Conservation (phyloP, 2,329 filamentous ascomycete species). For the Microcyclosporella mali region DNA sequence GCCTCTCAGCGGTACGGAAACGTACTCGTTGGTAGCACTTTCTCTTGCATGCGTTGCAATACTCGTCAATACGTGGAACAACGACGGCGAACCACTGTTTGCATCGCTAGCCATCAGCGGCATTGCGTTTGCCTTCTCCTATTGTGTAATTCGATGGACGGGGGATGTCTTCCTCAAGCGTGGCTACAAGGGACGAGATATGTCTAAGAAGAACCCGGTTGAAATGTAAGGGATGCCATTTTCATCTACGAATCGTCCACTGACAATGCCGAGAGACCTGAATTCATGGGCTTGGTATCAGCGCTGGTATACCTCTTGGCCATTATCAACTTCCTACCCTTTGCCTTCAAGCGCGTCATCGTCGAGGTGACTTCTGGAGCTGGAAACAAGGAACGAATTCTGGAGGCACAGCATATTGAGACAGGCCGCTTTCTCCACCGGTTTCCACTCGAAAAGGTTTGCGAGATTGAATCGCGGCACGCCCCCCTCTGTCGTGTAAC, state of each 20-base stretch:
- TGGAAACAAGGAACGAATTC: constrained; percentile 80
- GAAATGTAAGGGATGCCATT: constrained; percentile 57
- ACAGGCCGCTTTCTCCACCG: constrained; percentile 79
- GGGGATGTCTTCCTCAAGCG: constrained; percentile 82
- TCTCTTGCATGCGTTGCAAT: constrained; percentile 64
- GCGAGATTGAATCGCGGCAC: constrained; percentile 6
- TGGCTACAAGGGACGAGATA: constrained; percentile 82
- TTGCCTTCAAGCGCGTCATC: constrained; percentile 97
- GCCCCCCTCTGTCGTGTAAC: constrained; percentile 44
- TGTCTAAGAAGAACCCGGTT: constrained; percentile 67
- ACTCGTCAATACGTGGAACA: constrained; percentile 73
- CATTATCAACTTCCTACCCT: constrained; percentile 88
- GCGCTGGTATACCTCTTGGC: constrained; percentile 86
- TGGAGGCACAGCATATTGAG: constrained; percentile 67
- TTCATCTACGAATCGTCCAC: constrained; percentile 1
- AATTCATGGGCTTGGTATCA: constrained; percentile 92
- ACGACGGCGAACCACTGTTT: constrained; percentile 80
- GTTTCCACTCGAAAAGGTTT: constrained; percentile 79
- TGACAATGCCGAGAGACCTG: constrained; percentile 53
- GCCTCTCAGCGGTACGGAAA: constrained; percentile 48
- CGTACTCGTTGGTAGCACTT: constrained; percentile 55
- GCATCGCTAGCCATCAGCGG: constrained; percentile 82
- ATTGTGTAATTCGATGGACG: constrained; percentile 86
- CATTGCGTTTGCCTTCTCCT: constrained; percentile 74
- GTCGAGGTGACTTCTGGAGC: constrained; percentile 90